Evolutionary conservation across 108 stramenopile species (phyloP), one percentile per base, ranked within the genome.

Genomic region (Discostella pseudostelligera): DNA sequence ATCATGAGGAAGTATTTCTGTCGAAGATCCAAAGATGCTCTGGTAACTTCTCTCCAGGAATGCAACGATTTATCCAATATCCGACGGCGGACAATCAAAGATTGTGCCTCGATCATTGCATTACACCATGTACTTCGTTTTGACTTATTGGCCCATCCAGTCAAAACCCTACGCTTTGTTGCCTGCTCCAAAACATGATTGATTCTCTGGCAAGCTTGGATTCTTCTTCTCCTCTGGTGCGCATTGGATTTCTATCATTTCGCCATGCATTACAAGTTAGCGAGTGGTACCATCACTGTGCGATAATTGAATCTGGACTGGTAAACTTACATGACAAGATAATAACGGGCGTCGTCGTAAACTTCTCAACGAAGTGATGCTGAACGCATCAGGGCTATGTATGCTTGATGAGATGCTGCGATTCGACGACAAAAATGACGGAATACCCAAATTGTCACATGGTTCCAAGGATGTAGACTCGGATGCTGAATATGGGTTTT

Each of bases 1-100:
- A 75, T 67, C 59, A 67, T 67, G 9, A 75, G 32, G 29, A 67
- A 75, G 19, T 39, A 75, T 48, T 21, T 56, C 14, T 67, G 44
- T 17, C 74, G 65, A 10, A 53, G 50, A 10, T 21, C 39, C 14
- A 35, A 39, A 0, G 39, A 1, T 7, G 43, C 13, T n/a, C n/a
- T 3, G n/a, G 65, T 63, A n/a, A 35, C 24, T 9, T 19, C 32
- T 39, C 44, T 59, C 74, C 74, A 75, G 9, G 61, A 74, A 25
- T 32, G 43, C 24, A 71, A 21, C 11, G 6, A 25, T 42, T 28
- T 25, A 11, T 35, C 26, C 32, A 65, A 12, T 7, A 40, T 22
- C 26, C 44, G 35, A 43, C 42, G 53, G 7, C 6, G 56, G 4
- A 62, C 11, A 0, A 12, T 11, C 10, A 36, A 19, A 35, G 48